These are phyloP conservation scores for Phialophora expanda DNA, from an alignment of 2,329 filamentous ascomycete genomes.

Conservation along the genomic window DNA sequence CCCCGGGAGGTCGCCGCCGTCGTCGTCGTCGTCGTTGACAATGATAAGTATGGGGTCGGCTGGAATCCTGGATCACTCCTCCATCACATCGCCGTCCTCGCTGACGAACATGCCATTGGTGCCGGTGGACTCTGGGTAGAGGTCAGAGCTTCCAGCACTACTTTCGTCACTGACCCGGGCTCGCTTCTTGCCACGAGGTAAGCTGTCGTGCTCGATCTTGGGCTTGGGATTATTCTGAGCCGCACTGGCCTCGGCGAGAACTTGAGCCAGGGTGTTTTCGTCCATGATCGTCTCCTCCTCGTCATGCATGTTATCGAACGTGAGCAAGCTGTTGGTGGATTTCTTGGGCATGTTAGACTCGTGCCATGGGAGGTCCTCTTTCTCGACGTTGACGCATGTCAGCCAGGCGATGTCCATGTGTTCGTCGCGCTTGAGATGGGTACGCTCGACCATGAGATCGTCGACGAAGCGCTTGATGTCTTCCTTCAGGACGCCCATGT, in stretches of 20 bases:
- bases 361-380: constrained; percentile 51
- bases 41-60: not conserved
- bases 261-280: not conserved
- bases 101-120: constrained; percentile 21
- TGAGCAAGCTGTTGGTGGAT: constrained; percentile 12
- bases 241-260: constrained; percentile 1
- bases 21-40: not conserved
- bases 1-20: not conserved
- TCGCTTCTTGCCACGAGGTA: constrained; percentile 18
- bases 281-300: constrained; percentile 11
- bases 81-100: constrained; percentile 15
- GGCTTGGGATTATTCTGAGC: not conserved
- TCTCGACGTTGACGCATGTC: constrained; percentile 52
- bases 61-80: not conserved
- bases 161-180: constrained; percentile 16
- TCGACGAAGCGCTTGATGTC: constrained; percentile 45
- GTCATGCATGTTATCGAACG: constrained; percentile 20
- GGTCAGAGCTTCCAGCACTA: not conserved
- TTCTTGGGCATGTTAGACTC: constrained; percentile 7
- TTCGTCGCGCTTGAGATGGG: constrained; percentile 47
- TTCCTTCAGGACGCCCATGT: constrained; percentile 47
- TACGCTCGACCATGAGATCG: constrained; percentile 47
- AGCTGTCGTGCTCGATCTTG: not conserved
- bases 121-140: not conserved
- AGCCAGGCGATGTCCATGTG: constrained; percentile 49